Percentiles rank a stretch among this genome's conserved stretches.
Conservation (phyloP, 139 green algal genomes). For the Trebouxia sp. region DNA sequence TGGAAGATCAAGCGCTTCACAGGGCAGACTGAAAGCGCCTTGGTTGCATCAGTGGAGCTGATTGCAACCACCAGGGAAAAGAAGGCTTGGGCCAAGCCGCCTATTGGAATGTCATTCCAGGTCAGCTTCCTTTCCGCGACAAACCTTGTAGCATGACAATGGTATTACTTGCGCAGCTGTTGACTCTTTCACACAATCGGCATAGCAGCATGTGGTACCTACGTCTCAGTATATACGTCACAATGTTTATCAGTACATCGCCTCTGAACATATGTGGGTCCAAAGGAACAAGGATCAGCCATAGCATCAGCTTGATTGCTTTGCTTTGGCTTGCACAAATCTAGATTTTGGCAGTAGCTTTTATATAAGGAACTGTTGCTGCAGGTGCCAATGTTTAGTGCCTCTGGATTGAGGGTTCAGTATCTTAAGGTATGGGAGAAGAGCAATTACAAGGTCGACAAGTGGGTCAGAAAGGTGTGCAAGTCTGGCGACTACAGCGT, state of each 20-base stretch:
- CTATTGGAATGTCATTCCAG: conserved; percentile 85
- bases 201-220: too few species aligned
- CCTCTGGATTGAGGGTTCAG: conserved; percentile 81
- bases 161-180: not conserved
- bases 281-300: too few species aligned
- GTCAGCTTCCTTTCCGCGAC: too few species aligned
- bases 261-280: too few species aligned
- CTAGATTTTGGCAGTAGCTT: not conserved
- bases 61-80: conserved; percentile 82
- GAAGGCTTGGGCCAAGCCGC: conserved; percentile 83
- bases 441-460: conserved; percentile 65
- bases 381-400: conserved; percentile 93
- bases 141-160: too few species aligned
- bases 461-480: conserved; percentile 86
- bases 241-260: too few species aligned
- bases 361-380: not conserved
- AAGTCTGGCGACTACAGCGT: conserved; percentile 85
- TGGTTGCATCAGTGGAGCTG: conserved; percentile 89
- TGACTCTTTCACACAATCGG: not conserved
- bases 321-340: not conserved
- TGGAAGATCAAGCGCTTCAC: conserved; percentile 91
- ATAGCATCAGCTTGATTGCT: too few species aligned
- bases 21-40: conserved; percentile 74
- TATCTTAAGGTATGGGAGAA: conserved; percentile 94
- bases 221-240: too few species aligned